A percentile compares a stretch with the other conserved stretches of the same genome.
phyloP scores from a whole-genome alignment of 1,284 basidiomycete genomes.

The Rhizopogon parksii region DNA sequence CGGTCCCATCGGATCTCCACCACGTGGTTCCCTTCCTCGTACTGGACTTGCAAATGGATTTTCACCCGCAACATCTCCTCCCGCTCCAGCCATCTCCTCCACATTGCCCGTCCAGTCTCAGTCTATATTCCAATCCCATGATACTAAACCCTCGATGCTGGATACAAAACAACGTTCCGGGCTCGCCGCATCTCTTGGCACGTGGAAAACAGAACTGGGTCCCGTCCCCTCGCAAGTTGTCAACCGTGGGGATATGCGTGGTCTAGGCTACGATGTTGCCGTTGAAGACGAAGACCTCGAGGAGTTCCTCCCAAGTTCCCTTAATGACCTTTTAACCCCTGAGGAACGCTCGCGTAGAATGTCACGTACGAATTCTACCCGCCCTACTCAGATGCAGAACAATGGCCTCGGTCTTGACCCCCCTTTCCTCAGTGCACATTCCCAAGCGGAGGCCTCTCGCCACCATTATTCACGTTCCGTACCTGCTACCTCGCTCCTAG shows the following conservation, averaged over 20 bases:
- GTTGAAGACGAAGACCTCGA: slow-evolving; percentile 75
- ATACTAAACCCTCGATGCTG: slow-evolving; percentile 26
- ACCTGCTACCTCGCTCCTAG: slow-evolving; percentile 63
- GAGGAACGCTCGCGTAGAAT: slow-evolving; percentile 74
- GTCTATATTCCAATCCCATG: slow-evolving; percentile 32
- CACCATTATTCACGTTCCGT: slow-evolving; percentile 74
- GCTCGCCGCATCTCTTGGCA: slow-evolving; percentile 42
- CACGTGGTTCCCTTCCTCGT: slow-evolving; percentile 39
- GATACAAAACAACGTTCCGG: slow-evolving; percentile 34
- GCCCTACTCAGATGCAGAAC: slow-evolving; percentile 24
- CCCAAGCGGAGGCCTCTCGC: slow-evolving; percentile 35
- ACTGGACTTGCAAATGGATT: slow-evolving; percentile 36
- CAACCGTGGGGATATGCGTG: slow-evolving; percentile 12
- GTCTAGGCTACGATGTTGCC: slow-evolving; percentile 32
- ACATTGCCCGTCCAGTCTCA: slow-evolving; percentile 67
- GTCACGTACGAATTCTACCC: slow-evolving; percentile 58
- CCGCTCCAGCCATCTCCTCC: slow-evolving; percentile 35
- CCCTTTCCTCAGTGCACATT: slow-evolving; percentile 13
- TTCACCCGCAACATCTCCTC: slow-evolving; percentile 46
- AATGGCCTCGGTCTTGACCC: slow-evolving; percentile 15
- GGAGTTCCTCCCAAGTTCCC: slow-evolving; percentile 78
- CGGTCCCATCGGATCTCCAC: slow-evolving; percentile 73
- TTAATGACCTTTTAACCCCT: slow-evolving; percentile 83
- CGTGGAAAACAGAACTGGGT: slow-evolving; percentile 25
- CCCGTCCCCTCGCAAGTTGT: slow-evolving; percentile 16